Percentiles rank a stretch among this genome's conserved stretches.
These are phyloP conservation scores for Bothia castanella DNA, from an alignment of 1,284 basidiomycete species.

Conservation along the genomic window DNA sequence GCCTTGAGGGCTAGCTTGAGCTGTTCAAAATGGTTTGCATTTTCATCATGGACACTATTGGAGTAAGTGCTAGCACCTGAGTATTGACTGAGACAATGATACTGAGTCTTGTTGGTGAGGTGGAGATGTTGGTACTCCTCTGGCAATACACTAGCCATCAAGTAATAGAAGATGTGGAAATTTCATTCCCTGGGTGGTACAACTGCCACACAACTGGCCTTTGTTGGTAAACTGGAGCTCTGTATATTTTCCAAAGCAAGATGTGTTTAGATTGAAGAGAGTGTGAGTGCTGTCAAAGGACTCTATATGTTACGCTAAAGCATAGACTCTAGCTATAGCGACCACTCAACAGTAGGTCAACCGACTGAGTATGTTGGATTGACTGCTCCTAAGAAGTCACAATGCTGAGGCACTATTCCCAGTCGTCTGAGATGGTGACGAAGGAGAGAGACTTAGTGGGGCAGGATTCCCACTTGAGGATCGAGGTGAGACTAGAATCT, in stretches of 20 bases:
- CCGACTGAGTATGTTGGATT: too few species aligned
- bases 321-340: too few species aligned
- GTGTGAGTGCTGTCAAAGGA: neutral
- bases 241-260: neutral
- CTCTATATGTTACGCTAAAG: too few species aligned
- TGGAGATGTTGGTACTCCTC: constrained; percentile 83
- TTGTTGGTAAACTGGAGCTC: neutral
- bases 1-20: constrained; percentile 92
- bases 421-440: too few species aligned
- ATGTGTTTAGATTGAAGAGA: neutral
- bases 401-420: too few species aligned
- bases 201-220: neutral
- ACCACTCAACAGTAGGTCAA: too few species aligned
- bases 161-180: neutral
- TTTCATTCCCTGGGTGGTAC: neutral
- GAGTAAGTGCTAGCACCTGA: constrained; percentile 37
- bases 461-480: too few species aligned
- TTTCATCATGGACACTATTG: constrained; percentile 58
- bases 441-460: too few species aligned
- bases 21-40: constrained; percentile 84
- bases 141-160: neutral
- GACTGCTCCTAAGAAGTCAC: too few species aligned
- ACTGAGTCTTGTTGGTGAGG: constrained; percentile 72
- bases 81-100: constrained; percentile 79
- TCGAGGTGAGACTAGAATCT: too few species aligned